Base-by-base conservation (phyloP, 495 filamentous ascomycete genomes). In the Aspergillus affinis region DNA sequence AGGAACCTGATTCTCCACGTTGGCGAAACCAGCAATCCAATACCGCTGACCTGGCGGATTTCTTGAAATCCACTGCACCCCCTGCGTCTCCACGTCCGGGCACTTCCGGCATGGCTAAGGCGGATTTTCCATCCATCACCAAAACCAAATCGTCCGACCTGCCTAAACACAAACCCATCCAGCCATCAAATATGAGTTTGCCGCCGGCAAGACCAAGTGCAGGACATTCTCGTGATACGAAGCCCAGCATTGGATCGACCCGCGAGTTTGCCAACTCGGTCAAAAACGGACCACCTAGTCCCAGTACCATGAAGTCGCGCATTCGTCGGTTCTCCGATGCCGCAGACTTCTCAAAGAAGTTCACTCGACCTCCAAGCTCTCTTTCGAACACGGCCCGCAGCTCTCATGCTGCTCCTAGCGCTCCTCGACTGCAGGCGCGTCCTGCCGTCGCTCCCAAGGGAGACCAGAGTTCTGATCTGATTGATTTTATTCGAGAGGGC, bases 401-500 rank as follows among this genome's bases (percentile, higher is more conserved):
- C 13, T 6, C 50, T 17, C 51, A 54, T 20, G 10, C 68, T 18
- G 69, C 50, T 36, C 62, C 64, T 17, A 73, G 65, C 27, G 52
- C 61, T 23, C 76, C 74, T 44, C 81, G 80, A 48, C 75, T 91
- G 50, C 84, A 92, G 74, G 87, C 92, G 60, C 88, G 92, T 18
- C 83, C 87, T 61, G 83, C 91, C n/a, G 76, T 81, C 29, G 79
- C 83, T 20, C 75, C 83, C 23, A 76, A 77, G 27, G 82, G 80
- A 47, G 85, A 86, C 50, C 83, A 86, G 64, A 96, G 86, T 50
- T 87, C 88, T 3, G 94, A 96, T 60, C 75, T 98, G 45, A 95
- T 97, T 54, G 91, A 98, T 66, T 98, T 98, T 75, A 93, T 98
- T 55, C 86, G 92, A 51, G 86, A 90, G 71, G 90, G 93, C 1